Evolutionary conservation across 2,329 filamentous ascomycete species (phyloP).

Genomic region (Colletotrichum sansevieriae): DNA sequence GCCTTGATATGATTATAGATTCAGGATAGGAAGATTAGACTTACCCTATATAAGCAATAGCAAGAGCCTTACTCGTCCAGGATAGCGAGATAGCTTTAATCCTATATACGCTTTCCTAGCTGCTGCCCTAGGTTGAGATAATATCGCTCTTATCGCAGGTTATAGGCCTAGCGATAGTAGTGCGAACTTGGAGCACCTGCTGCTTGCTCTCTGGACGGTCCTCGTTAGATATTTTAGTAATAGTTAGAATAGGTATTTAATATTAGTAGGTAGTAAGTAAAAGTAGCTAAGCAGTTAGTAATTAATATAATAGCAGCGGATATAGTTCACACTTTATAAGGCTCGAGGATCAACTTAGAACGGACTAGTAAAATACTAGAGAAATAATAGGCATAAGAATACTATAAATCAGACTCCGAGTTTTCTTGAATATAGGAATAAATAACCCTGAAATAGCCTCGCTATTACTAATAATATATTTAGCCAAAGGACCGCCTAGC

Average conservation of each 20-base stretch:
- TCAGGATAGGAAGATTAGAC: background rate
- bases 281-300: background rate
- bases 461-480: background rate
- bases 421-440: background rate
- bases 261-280: background rate
- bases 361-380: background rate
- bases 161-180: background rate
- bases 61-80: background rate
- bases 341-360: background rate
- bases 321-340: background rate
- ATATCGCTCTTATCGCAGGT: background rate
- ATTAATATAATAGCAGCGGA: background rate
- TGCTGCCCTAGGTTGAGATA: background rate
- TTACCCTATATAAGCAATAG: background rate
- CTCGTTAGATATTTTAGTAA: background rate
- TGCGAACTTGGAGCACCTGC: background rate
- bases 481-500: background rate
- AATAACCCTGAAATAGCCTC: background rate
- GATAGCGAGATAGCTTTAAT: background rate
- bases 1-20: background rate
- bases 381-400: background rate
- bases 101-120: background rate
- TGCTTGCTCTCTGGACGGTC: background rate
- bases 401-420: background rate
- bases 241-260: background rate